Percentiles rank a stretch among this genome's conserved stretches.
These are phyloP conservation scores for Candida sanyaensis DNA, from an alignment of 1,139 yeast genomes.

Conservation along the genomic window DNA sequence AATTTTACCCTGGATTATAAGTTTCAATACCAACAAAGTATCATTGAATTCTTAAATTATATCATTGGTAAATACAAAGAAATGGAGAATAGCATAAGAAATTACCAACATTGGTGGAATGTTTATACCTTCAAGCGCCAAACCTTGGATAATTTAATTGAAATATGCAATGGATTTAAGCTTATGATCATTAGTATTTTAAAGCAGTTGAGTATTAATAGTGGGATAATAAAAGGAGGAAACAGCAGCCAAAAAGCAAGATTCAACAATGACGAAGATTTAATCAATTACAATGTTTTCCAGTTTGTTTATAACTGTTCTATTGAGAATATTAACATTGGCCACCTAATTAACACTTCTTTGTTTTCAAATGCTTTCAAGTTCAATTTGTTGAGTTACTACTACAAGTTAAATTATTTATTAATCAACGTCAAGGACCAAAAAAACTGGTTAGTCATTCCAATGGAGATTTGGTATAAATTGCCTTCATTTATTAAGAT, in stretches of 20 bases:
- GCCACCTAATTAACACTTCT: constrained; percentile 14
- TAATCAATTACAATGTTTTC: constrained; percentile 14
- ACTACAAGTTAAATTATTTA: constrained; percentile 11
- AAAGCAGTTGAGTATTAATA: constrained; percentile 8
- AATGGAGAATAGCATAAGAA: constrained; percentile 9
- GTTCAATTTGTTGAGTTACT: constrained; percentile 14
- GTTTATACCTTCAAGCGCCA: constrained; percentile 7
- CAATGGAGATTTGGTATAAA: constrained; percentile 16
- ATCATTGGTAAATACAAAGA: constrained; percentile 13
- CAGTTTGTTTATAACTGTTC: constrained; percentile 20
- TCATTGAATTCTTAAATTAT: constrained; percentile 14
- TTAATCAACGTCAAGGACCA: constrained; percentile 7
- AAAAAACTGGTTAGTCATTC: constrained; percentile 11
- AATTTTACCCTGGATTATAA: constrained; percentile 7
- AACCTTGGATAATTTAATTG: constrained; percentile 11
- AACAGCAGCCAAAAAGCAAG: background rate
- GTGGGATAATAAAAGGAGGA: constrained; percentile 6
- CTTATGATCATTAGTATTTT: constrained; percentile 11
- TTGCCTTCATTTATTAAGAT: constrained; percentile 13
- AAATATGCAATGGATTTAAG: constrained; percentile 10
- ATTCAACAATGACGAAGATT: constrained; percentile 9
- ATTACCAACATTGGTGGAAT: constrained; percentile 10
- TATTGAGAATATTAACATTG: constrained; percentile 19
- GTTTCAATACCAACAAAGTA: constrained; percentile 12
- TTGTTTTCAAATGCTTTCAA: constrained; percentile 14